Conservation (phyloP, 2,329 filamentous ascomycete genomes). For the Hymenoscyphus scutula region DNA sequence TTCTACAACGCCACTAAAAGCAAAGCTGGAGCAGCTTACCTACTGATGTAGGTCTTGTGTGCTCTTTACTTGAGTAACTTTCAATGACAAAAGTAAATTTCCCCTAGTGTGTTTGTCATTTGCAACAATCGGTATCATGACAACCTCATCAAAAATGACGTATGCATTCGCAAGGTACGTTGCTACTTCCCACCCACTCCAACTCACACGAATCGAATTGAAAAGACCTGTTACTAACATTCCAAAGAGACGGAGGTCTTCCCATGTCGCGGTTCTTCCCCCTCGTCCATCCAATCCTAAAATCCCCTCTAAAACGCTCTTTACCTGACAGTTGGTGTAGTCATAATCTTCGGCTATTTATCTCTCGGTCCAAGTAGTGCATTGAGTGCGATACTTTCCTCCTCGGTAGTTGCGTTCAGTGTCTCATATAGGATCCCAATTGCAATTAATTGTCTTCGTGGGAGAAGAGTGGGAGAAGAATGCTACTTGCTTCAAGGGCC, state of each 20-base stretch:
- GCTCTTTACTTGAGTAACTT: neutral
- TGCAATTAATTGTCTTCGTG: slow-evolving; percentile 64
- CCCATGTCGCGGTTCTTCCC: slow-evolving; percentile 43
- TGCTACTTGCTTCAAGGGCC: slow-evolving; percentile 56
- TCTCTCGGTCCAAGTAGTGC: slow-evolving; percentile 65
- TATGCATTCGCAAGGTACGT: slow-evolving; percentile 57
- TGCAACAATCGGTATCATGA: slow-evolving; percentile 62
- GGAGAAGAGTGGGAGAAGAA: slow-evolving; percentile 63
- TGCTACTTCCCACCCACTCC: slow-evolving; percentile 39
- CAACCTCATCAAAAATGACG: slow-evolving; percentile 63
- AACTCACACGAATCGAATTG: neutral
- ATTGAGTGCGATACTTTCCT: slow-evolving; percentile 69
- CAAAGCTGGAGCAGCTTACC: slow-evolving; percentile 34
- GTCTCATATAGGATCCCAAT: slow-evolving; percentile 73
- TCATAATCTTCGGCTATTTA: slow-evolving; percentile 66
- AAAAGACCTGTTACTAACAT: neutral
- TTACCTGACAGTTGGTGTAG: slow-evolving; percentile 56
- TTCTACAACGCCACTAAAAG: slow-evolving; percentile 47
- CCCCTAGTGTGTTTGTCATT: slow-evolving; percentile 63
- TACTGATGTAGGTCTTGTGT: slow-evolving; percentile 21
- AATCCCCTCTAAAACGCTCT: slow-evolving; percentile 68
- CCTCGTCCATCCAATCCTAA: slow-evolving; percentile 57
- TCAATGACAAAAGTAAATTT: slow-evolving; percentile 41
- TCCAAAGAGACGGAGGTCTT: neutral
- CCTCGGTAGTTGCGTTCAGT: slow-evolving; percentile 69